Base-by-base conservation (phyloP, 495 filamentous ascomycete species). In the Penicilliopsis zonata region DNA sequence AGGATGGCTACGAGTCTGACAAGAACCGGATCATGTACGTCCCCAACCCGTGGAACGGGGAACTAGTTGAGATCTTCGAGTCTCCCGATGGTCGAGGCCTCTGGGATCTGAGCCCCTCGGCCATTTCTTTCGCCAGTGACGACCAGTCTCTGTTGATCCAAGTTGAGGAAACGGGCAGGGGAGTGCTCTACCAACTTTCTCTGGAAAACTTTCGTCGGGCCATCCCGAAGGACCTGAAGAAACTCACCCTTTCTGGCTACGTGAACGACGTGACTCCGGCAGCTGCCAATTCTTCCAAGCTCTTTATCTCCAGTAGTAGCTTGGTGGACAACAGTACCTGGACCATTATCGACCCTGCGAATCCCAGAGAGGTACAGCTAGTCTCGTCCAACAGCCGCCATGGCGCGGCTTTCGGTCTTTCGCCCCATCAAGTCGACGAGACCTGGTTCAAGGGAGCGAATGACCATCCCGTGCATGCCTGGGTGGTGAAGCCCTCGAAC, bases 1-100 rank as follows among this genome's bases (percentile, higher is more conserved):
- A 74, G 38, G 74, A 80, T 42, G 84, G 85, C 14, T 94, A 96
- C 48, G 88, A 96, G 56, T 79, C 79, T 7, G 88, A 95, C 59
- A 82, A 84, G 53, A 81, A 86, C 29, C 67, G 82, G 3, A 67
- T 94, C 3, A 53, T 95, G 32, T 57, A 93, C 9, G 50, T 84
- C 29, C 55, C 55, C 4, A 71, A 80, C 41, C 62, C 73, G 5
- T 67, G 63, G 59, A 69, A 63, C 44, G 68, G 71, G 4, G 49
- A 60, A 22, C 58, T 61, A 37, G 61, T 74, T 22, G 76, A 82
- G 36, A 70, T 79, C 23, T 79, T 75, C 49, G 52, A 63, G 28
- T 76, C 74, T 0, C 34, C 64, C 1, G 71, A 82, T 44, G 76
- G 74, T 1, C 60, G 71, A 40, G 77, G 73, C 1, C 49, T 49